Evolutionary conservation across 2,329 filamentous ascomycete species (phyloP), one percentile per base, ranked within the genome.

Genomic region (Chaetomium olivaceum): DNA sequence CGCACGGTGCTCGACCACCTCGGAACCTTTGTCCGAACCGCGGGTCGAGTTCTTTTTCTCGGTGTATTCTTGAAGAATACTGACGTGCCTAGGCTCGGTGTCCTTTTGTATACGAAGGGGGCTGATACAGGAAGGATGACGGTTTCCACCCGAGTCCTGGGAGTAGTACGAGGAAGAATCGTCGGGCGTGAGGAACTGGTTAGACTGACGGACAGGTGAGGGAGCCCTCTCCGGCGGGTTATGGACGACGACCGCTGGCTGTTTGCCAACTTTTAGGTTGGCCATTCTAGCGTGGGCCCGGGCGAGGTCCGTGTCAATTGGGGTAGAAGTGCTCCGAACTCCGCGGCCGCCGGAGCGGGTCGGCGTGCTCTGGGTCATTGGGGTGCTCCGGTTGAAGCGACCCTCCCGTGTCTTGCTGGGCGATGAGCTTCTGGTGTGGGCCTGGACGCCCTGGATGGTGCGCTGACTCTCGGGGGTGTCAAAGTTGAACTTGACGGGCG

Each of bases 121-220:
- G 64, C 72, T 75, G 65, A 76, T 62, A 23, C 46, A 61, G 4
- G 68, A 62, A 61, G 62, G 67, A 59, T 51, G 61, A 25, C 51
- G 68, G 52, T 63, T 61, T 29, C 67, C 61, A 0, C 67, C 39
- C 3, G 71, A 69, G 19, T 77, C 74, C 48, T 73, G 72, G 0
- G 76, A 77, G 57, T 78, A 78, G 36, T 71, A 60, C 11, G 76
- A 77, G 8, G 75, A 74, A 6, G 73, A 66, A 19, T 73, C 69
- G 21, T 73, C 66, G 25, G 52, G 62, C 48, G 58, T 48, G 25
- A 23, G 9, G 56, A 33, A 33, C 33, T 61, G 54, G 8, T 21
- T 59, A 25, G 65, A 25, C n/a, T 61, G 52, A 23, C 57, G 54
- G 16, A 55, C 55, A 21, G 67, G 54, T 33, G 65, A 63, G 23